Percentiles rank a stretch among this genome's conserved stretches.
Evolutionary conservation across 2,329 filamentous ascomycete genomes (phyloP).

Genomic region (Arachnomyces sp.): DNA sequence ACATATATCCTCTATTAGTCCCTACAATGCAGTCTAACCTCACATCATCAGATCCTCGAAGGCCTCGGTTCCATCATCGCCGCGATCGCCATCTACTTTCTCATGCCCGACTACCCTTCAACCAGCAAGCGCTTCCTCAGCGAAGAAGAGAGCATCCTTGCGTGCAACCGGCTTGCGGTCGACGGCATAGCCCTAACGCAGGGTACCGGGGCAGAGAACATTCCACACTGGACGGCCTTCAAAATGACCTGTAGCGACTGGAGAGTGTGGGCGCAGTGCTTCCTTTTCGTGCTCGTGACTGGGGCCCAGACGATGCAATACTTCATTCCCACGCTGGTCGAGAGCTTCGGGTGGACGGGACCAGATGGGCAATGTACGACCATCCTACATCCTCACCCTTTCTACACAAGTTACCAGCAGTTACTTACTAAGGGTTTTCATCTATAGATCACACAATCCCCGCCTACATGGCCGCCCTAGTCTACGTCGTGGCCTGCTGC

Average conservation of each 20-base stretch:
- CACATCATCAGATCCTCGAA: no score
- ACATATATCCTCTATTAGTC: no score
- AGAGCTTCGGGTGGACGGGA: no score
- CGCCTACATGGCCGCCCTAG: constrained; percentile 18
- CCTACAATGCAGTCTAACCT: no score
- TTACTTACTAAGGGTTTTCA: constrained; percentile 28
- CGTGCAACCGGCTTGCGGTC: constrained; percentile 31
- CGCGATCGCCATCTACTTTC: constrained; percentile 37
- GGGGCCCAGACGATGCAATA: no score
- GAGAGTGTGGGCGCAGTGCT: no score
- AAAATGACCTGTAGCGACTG: constrained; percentile 20
- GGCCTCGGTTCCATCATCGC: constrained; percentile 32
- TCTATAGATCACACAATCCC: constrained; percentile 25
- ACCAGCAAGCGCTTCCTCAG: constrained; percentile 41
- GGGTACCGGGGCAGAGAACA: no score
- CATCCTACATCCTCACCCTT: no score
- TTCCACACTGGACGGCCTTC: constrained; percentile 19
- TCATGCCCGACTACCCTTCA: constrained; percentile 45
- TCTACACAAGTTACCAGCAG: constrained; percentile 22
- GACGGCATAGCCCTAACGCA: no score
- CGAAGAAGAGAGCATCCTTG: constrained; percentile 37
- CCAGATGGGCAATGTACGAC: no score
- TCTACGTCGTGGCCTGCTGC: constrained; percentile 19
- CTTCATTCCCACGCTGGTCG: no score
- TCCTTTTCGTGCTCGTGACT: no score